Conservation (phyloP, 179 eudicot species). For the Patellifolia procumbens region DNA sequence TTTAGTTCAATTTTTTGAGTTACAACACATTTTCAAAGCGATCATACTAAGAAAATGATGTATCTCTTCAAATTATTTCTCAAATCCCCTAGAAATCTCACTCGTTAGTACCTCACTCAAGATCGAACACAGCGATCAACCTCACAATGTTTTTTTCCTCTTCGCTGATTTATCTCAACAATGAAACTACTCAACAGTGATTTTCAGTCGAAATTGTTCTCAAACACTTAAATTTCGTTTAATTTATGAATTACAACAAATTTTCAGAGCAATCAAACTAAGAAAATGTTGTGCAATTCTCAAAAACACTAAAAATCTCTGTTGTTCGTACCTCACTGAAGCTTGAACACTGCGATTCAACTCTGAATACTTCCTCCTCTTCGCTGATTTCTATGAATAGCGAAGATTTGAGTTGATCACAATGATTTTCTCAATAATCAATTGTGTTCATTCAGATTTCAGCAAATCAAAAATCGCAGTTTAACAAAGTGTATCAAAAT, state of each 20-base stretch:
- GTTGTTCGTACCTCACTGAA: constrained; percentile 2
- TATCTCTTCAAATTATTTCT: not conserved
- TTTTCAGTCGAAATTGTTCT: too few relatives aligned
- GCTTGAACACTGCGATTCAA: constrained; percentile 1
- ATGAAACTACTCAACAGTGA: too few relatives aligned
- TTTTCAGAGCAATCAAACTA: not conserved
- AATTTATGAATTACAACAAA: not conserved
- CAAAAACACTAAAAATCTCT: constrained; percentile 7
- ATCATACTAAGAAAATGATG: not conserved
- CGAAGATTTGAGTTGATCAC: not conserved
- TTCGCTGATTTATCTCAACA: too few relatives aligned
- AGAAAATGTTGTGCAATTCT: not conserved
- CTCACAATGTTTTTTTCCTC: too few relatives aligned
- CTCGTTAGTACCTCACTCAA: constrained; percentile 2
- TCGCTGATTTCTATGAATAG: not conserved
- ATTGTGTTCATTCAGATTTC: not conserved
- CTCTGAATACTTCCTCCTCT: not conserved
- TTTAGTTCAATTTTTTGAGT: not conserved
- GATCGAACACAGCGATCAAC: not conserved
- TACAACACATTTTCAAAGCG: not conserved
- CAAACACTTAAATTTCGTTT: not conserved
- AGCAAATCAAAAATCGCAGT: not conserved
- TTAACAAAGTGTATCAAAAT: not conserved
- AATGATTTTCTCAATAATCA: not conserved
- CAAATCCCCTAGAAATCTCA: constrained; percentile 4